phyloP scores from a whole-genome alignment of 108 stramenopile genomes.

The Conticribra guillardii region DNA sequence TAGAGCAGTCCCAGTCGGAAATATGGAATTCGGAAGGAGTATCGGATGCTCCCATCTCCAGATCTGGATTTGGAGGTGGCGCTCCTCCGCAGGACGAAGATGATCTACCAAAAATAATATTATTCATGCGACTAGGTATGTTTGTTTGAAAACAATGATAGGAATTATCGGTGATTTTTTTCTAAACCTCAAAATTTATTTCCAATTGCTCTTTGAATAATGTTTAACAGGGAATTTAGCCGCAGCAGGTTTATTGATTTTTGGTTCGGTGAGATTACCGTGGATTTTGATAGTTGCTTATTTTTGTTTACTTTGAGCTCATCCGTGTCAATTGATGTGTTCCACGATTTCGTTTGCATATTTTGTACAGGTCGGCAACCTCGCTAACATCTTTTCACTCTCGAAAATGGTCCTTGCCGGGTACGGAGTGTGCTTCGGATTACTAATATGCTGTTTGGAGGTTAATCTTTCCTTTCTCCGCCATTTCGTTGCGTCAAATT shows the following conservation, averaged over 20 bases:
- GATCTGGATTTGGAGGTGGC: conserved; percentile 10
- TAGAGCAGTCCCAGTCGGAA: not conserved
- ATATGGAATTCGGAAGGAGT: conserved; percentile 2
- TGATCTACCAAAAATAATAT: conserved; percentile 19
- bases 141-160: no score
- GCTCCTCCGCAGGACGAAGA: no score
- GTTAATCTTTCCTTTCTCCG: conserved; percentile 51
- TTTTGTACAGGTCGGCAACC: conserved; percentile 17
- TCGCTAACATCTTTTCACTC: conserved; percentile 29
- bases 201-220: not conserved
- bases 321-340: not conserved
- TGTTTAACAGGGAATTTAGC: conserved; percentile 10
- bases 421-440: conserved; percentile 41
- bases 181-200: no score
- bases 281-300: no score
- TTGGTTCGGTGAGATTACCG: conserved; percentile 29
- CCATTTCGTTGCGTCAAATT: conserved; percentile 79
- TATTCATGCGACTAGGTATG: conserved; percentile 24
- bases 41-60: not conserved
- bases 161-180: no score
- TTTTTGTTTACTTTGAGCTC: no score
- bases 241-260: conserved; percentile 16
- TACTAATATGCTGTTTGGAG: conserved; percentile 46
- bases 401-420: conserved; percentile 41
- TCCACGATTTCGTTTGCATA: not conserved